Base-by-base conservation (phyloP, 1,139 yeast species). In the Magnusiomyces tetraspermus region DNA sequence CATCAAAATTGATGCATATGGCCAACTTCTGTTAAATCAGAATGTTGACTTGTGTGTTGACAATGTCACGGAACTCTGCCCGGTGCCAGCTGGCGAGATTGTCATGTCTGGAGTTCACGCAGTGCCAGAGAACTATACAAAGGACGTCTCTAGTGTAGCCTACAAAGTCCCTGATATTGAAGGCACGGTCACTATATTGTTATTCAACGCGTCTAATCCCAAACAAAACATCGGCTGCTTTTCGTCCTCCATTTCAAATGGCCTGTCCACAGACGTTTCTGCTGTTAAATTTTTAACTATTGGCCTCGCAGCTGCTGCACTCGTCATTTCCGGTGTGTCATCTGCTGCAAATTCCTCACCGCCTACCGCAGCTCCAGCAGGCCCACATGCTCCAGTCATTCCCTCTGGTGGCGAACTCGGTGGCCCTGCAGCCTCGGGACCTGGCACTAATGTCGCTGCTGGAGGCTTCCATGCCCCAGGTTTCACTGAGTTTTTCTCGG, bases 151-250 rank as follows among this genome's bases (percentile, higher is more conserved):
- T 2, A 42, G 60, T 8, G 56, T 62, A 28, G 70, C 67, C 2
- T 67, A 62, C 57, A 54, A 53, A 11, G 59, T 67, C 21, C 70
- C 70, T 2, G 70, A 67, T 51, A 53, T 67, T n/a, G 68, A 67
- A 51, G 70, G 67, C 1, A 33, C 52, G 3, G 61, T 65, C 13
- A 55, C 54, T 17, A 59, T 67, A 36, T 55, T 53, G 21, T 48
- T 67, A 11, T 57, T 41, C 45, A 60, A 60, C 48, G 61, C 65
- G 2, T 41, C 57, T 23, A 60, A 63, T 44, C 54, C 57, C 5
- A 52, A 54, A 17, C 56, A 55, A 30, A 56, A 56, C 40, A 50
- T 60, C 8, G 70, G 69, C 17, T 67, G 70, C 53, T 65, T 65
- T 42, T 50, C 56, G 31, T 61, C 70, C 2, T 55, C 60, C 21